phyloP scores from a whole-genome alignment of 2,329 filamentous ascomycete genomes.

The Phaeosphaeriaceae sp. region DNA sequence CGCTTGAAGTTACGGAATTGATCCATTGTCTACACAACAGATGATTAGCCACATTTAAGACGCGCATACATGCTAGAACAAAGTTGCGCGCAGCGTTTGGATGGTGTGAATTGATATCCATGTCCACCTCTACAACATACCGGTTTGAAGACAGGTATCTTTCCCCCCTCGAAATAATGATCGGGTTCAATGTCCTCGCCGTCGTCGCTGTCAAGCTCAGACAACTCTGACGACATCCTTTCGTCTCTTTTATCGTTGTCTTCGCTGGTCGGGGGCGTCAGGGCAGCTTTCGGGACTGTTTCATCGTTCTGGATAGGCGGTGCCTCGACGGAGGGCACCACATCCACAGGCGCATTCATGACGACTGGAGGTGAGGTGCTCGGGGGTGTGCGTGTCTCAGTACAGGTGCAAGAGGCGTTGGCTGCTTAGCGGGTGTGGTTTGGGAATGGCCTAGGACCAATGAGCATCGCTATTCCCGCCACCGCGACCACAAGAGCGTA shows the following conservation, averaged over 20 bases:
- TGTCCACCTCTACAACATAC: constrained; percentile 54
- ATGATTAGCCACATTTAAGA: constrained; percentile 24
- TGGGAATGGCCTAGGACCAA: constrained; percentile 32
- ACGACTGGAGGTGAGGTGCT: constrained; percentile 5
- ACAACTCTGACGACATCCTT: constrained; percentile 55
- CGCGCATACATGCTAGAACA: neutral
- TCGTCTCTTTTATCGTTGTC: constrained; percentile 56
- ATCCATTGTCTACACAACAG: constrained; percentile 70
- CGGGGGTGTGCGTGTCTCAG: constrained; percentile 20
- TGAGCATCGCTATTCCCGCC: constrained; percentile 36
- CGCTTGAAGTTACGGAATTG: constrained; percentile 93
- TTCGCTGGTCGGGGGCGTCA: constrained; percentile 60
- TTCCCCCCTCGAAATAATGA: constrained; percentile 82
- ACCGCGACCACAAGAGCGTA: constrained; percentile 25
- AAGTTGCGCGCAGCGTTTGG: constrained; percentile 8
- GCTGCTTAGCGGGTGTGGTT: constrained; percentile 31
- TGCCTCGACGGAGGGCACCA: constrained; percentile 45
- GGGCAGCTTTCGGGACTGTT: constrained; percentile 45
- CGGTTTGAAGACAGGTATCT: constrained; percentile 91
- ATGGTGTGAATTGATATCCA: neutral
- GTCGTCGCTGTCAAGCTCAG: constrained; percentile 56
- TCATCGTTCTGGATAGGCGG: constrained; percentile 33
- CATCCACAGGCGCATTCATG: constrained; percentile 40
- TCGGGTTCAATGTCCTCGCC: constrained; percentile 78
- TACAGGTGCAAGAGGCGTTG: constrained; percentile 25